Evolutionary conservation across 139 green algal genomes (phyloP), one percentile per base, ranked within the genome.

Genomic region (Asterochloris erici): DNA sequence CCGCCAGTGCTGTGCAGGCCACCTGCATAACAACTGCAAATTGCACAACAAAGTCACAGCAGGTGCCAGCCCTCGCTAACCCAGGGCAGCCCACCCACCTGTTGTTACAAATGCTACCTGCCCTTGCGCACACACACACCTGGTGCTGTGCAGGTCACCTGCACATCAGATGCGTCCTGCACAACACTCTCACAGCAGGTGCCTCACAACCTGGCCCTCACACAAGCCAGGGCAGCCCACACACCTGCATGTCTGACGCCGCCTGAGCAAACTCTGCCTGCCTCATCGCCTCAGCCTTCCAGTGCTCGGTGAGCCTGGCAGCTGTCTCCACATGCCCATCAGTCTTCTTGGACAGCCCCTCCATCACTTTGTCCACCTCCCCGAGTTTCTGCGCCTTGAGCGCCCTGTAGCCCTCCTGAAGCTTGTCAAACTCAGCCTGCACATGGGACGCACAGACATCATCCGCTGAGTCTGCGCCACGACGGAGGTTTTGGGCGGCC

Each of bases 251-350:
- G 15, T 64, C 63, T 63, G 63, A 29, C 24, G 78, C 63, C 73
- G 78, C 73, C 68, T 84, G 73, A 29, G 81, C 81, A 84, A 84
- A 84, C 9, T 54, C 68, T 62, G 81, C 81, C n/a, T 84, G 81
- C 0, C 73, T 61, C 19, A 54, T 24, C 10, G 81, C 81, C 62
- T 84, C 81, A 19, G 74, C 27, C 26, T 78, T 78, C 81, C 81
- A 84, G 62, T 81, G 81, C 26, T 84, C 73, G 12, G 81, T 73
- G 73, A 84, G 73, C 73, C 80, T 74, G 17, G 68, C 26, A 28
- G 81, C 81, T 54, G 73, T 61, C 28, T 80, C 73, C 60, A 61
- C 75, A 63, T 84, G 81, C 61, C 54, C 81, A 0, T n/a, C n/a
- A 24, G 73, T 60, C 71, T 84, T 79, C n/a, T 76, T 77, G 64